Percentiles rank a stretch among this genome's conserved stretches.
Conservation (phyloP, 306 rosid genomes). For the Prunus padus region DNA sequence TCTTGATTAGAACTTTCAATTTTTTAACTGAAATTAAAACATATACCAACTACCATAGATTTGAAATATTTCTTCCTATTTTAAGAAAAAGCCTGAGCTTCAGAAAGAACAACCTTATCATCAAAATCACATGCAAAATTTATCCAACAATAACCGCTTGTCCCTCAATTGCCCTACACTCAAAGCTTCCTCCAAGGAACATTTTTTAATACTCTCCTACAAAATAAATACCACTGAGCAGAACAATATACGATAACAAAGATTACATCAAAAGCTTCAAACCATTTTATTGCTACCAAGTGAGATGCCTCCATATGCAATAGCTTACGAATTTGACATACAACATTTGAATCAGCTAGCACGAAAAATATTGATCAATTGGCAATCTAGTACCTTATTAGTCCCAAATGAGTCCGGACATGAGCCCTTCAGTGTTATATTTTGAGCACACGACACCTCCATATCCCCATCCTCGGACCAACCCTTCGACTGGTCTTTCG, state of each 20-base stretch:
- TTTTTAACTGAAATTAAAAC: background rate
- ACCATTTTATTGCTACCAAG: background rate
- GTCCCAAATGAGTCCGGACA: conserved; percentile 53
- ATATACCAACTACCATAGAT: background rate
- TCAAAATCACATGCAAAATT: background rate
- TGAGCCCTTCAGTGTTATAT: conserved; percentile 42
- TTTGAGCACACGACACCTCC: conserved; percentile 56
- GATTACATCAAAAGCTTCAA: background rate
- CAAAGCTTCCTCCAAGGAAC: background rate
- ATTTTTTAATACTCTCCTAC: background rate
- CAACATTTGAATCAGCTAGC: conserved; percentile 1
- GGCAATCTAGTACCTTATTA: conserved; percentile 55
- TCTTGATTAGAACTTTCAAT: background rate
- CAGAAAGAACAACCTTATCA: background rate
- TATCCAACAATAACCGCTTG: background rate
- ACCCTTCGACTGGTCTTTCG: conserved; percentile 78
- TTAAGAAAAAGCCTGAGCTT: background rate
- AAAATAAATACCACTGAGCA: background rate
- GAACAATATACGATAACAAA: background rate
- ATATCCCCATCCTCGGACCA: conserved; percentile 83
- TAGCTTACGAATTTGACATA: background rate
- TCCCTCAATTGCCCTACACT: background rate
- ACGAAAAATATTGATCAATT: conserved; percentile 8
- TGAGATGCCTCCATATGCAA: background rate
- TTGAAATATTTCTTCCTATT: background rate